Base-by-base conservation (phyloP, 2,329 filamentous ascomycete species). In the Coleophoma eucalyptorum region DNA sequence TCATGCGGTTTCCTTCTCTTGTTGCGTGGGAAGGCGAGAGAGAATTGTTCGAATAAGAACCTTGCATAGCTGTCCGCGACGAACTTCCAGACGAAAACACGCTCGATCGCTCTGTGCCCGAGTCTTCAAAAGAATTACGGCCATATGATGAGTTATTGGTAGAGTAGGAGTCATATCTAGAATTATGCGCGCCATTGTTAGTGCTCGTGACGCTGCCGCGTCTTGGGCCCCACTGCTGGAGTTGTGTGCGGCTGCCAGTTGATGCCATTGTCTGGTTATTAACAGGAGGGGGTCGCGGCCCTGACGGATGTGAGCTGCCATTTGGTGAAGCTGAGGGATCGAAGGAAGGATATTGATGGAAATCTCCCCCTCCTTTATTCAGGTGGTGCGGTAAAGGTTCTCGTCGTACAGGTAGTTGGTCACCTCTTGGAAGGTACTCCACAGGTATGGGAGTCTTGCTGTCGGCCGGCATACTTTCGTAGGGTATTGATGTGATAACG, bases 401-500 rank as follows among this genome's bases (percentile, higher is more conserved):
- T 65, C 84, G 83, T 59, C 84, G 80, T 50, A 76, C 70, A 19
- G 81, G 75, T 59, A 77, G 69, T 64, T 87, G 83, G 55, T 89
- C 85, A 51, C 78, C 71, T 64, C 82, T 81, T 46, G 87, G 84
- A 41, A 90, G 74, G 65, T 88, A 89, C 43, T 95, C 88, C 63
- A 89, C 77, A 37, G 86, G 72, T 52, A 90, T 79, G 5, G 90
- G 87, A 20, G 84, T 86, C 64, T 82, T 83, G 45, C 79, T 79
- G 66, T 89, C 87, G 49, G 79, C 67, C 46, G 78, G 67, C 31
- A 86, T 76, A 62, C 75, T 83, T 60, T 96, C 89, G 73, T 95
- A 96, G 32, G 92, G 90, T 57, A 97, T 92, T 26, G 89, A 87
- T 33, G 90, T 90, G 64, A 96, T 90, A 52, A 93, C 83, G 52